Conservation (phyloP, 257 asterid species). For the Misopates orontium region DNA sequence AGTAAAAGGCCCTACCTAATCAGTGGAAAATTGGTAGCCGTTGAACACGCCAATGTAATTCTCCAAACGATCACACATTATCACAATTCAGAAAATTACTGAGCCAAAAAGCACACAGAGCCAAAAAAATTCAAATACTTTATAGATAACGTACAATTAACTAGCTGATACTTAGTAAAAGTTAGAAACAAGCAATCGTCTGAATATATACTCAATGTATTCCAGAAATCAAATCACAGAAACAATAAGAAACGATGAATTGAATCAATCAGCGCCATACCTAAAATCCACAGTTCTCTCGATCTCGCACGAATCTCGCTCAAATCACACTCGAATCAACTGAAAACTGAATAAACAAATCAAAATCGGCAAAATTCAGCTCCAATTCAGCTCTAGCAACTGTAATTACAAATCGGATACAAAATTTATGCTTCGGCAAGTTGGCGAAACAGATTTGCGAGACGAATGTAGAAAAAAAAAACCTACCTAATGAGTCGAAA, state of each 20-base stretch:
- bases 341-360: conserved; percentile 2
- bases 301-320: conserved; percentile 8
- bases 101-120: conserved; percentile 4
- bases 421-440: conserved; percentile 15
- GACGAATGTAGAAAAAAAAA: background rate
- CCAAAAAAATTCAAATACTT: conserved; percentile 7
- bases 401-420: no score
- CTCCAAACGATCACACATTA: background rate
- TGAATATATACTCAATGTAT: conserved; percentile 1
- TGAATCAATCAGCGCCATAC: conserved; percentile 3
- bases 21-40: conserved; percentile 13
- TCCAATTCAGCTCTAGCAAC: background rate
- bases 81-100: background rate
- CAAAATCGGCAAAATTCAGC: conserved; percentile 8
- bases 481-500: background rate
- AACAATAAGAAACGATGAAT: background rate
- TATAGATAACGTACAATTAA: conserved; percentile 15
- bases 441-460: background rate
- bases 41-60: background rate
- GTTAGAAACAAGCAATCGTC: conserved; percentile 11
- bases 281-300: conserved; percentile 14
- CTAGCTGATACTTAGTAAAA: background rate
- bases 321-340: conserved; percentile 17
- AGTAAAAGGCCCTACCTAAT: background rate
- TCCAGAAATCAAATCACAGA: conserved; percentile 15